Evolutionary conservation across 306 rosid genomes (phyloP).

Genomic region (Crotalaria pallida): DNA sequence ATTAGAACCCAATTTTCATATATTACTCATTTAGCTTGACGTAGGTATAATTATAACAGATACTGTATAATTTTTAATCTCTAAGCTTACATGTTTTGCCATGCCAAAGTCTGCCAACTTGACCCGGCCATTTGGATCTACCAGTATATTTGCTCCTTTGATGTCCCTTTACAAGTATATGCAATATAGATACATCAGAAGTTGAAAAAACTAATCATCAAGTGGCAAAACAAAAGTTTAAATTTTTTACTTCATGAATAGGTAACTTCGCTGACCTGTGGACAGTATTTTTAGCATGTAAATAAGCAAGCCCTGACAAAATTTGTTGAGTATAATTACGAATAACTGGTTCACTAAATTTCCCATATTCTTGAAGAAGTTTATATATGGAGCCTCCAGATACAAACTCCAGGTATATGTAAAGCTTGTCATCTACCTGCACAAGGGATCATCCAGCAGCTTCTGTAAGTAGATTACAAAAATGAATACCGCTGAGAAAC

Average conservation of each 20-base stretch:
- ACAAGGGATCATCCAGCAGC: slow-evolving; percentile 28
- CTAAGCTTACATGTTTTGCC: slow-evolving; percentile 94
- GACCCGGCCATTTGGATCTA: slow-evolving; percentile 90
- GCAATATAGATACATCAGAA: slow-evolving; percentile 20
- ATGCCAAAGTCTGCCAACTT: slow-evolving; percentile 99
- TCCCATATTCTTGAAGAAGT: slow-evolving; percentile 91
- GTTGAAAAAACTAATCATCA: slow-evolving; percentile 3
- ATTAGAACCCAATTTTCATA: background rate
- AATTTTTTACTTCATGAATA: slow-evolving; percentile 17
- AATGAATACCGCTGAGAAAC: background rate
- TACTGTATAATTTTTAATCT: slow-evolving; percentile 3
- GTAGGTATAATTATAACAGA: slow-evolving; percentile 11
- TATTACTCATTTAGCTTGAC: slow-evolving; percentile 17
- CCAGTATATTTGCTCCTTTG: slow-evolving; percentile 97
- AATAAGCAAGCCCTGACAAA: slow-evolving; percentile 91
- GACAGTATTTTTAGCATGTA: slow-evolving; percentile 85
- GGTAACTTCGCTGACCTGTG: slow-evolving; percentile 64
- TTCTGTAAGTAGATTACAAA: slow-evolving; percentile 15
- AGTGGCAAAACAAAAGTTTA: background rate
- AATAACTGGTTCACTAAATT: slow-evolving; percentile 80
- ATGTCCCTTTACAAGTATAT: slow-evolving; percentile 68
- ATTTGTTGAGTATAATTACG: slow-evolving; percentile 94
- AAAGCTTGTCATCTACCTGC: slow-evolving; percentile 86
- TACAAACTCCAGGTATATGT: slow-evolving; percentile 93
- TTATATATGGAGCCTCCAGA: slow-evolving; percentile 97